Percentiles rank a stretch among this genome's conserved stretches.
These are phyloP conservation scores for Boehmeria nivea DNA, from an alignment of 306 rosid species.

Conservation along the genomic window DNA sequence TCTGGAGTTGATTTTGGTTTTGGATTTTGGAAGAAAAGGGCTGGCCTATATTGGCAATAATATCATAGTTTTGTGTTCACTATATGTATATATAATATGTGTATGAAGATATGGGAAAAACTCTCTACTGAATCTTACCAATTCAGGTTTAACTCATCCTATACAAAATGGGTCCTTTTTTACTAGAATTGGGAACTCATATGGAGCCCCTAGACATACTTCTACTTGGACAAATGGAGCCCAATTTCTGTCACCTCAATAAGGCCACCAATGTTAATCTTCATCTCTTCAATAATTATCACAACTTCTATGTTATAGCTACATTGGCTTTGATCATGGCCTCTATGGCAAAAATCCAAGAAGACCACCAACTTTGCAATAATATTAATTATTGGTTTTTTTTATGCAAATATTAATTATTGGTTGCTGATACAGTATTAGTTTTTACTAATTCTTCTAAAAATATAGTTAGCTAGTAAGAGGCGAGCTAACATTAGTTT, in stretches of 20 bases:
- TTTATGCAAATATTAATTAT: too few relatives aligned
- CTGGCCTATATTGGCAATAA: slow-evolving; percentile 15
- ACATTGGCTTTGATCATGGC: too few relatives aligned
- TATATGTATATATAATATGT: slow-evolving; percentile 2
- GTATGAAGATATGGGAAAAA: background rate
- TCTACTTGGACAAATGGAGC: slow-evolving; percentile 15
- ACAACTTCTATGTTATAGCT: too few relatives aligned
- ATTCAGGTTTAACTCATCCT: slow-evolving; percentile 1
- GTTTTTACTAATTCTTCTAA: too few relatives aligned
- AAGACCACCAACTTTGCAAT: too few relatives aligned
- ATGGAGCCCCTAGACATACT: background rate
- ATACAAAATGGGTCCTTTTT: background rate
- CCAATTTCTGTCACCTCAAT: slow-evolving; percentile 18
- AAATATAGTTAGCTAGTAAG: too few relatives aligned
- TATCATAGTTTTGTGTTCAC: slow-evolving; percentile 25
- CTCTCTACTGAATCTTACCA: slow-evolving; percentile 5
- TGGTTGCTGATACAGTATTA: too few relatives aligned
- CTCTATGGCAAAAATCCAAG: too few relatives aligned
- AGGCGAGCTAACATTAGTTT: too few relatives aligned
- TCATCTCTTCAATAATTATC: too few relatives aligned
- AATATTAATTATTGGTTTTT: too few relatives aligned
- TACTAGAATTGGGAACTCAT: slow-evolving; percentile 10
- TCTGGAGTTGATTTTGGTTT: slow-evolving; percentile 42
- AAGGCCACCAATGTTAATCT: slow-evolving; percentile 14
- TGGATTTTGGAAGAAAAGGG: slow-evolving; percentile 26